Evolutionary conservation across 192 early-diverging fungal genomes (phyloP), one percentile per base, ranked within the genome.

Genomic region (Dispira simplex): DNA sequence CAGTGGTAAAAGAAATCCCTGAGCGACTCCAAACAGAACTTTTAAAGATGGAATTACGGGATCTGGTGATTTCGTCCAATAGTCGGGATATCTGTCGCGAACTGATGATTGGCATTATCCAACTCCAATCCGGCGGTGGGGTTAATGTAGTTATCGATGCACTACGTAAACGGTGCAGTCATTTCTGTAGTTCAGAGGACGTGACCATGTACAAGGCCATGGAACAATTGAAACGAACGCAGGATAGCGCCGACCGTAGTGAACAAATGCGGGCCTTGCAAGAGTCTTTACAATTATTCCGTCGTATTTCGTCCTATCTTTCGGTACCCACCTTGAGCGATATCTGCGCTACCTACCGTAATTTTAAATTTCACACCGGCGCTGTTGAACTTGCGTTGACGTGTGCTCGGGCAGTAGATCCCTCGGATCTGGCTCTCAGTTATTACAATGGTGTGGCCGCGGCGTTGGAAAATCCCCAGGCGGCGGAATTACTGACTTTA

Each of bases 71-170:
- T 32, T 66, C 79, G 0, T 66, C 65, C 8, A 66, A 68, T 13
- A 85, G 85, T 0, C 79, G 75, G 32, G 79, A 77, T 10, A 66
- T 83, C 12, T 81, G 80, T 64, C 68, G 77, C 18, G 78, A 79
- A 14, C 66, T 89, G 68, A 84, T 89, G 69, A 63, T 82, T 44
- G 81, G 79, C 12, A 72, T 86, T 54, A 79, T 90, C 57, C 81
- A 85, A 63, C 69, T 76, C 26, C 83, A 84, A 71, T 44, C 79
- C 21, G 65, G 73, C 39, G 68, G 73, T 46, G 74, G 75, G 64
- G 79, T 82, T 62, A 71, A 84, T 46, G 73, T 70, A 32, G 74
- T 90, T 47, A 82, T 81, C 51, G 79, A 83, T 32, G 73, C 79
- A 43, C 69, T 90, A 52, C 77, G 79, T 65, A 68, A 77, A 25